These are phyloP conservation scores for Leptodermis oblonga DNA, from an alignment of 257 asterid species.

Conservation along the genomic window DNA sequence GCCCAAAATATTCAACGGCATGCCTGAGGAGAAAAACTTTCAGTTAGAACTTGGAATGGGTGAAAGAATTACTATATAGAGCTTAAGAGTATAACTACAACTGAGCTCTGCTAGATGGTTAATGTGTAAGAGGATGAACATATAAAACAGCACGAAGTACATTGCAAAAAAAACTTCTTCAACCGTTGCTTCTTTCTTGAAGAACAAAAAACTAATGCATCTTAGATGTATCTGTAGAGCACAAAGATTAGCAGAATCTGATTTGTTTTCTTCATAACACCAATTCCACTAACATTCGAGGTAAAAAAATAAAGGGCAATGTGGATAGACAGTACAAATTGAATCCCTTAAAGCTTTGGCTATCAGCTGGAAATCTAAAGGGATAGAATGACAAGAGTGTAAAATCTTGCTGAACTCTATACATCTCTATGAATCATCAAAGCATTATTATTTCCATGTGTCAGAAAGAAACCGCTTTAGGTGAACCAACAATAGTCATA, in stretches of 20 bases:
- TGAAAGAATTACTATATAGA: neutral
- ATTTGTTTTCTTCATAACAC: neutral
- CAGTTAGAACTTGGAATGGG: neutral
- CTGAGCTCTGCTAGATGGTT: neutral
- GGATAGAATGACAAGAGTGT: neutral
- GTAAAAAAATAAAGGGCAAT: neutral
- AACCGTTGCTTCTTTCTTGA: neutral
- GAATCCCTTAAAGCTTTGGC: neutral
- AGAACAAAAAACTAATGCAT: neutral
- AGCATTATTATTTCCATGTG: neutral
- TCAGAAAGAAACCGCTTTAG: neutral
- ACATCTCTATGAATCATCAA: neutral
- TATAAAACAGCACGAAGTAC: neutral
- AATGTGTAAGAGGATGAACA: neutral
- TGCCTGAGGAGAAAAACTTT: constrained; percentile 42
- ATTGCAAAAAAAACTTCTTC: neutral
- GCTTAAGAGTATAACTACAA: neutral
- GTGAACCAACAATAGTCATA: neutral
- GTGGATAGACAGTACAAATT: neutral
- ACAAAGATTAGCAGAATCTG: neutral
- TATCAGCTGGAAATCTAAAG: neutral
- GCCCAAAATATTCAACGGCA: constrained; percentile 73
- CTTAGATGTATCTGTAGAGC: neutral
- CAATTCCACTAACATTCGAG: neutral
- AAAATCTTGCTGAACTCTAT: neutral